phyloP scores from a whole-genome alignment of 176 grass and related monocot species.

The Musa beccarii region DNA sequence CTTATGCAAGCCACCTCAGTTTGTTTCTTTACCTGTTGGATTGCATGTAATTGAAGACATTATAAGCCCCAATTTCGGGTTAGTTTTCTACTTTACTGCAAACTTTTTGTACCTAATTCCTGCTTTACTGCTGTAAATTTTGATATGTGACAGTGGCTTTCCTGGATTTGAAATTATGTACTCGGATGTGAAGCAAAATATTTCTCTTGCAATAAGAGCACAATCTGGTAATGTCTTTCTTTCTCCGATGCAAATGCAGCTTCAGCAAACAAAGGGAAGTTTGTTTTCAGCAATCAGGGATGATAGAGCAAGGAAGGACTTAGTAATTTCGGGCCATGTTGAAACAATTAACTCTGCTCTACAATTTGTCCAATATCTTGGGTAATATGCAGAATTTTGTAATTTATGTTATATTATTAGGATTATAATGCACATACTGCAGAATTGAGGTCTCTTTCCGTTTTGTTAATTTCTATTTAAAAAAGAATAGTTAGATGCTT shows the following conservation, averaged over 20 bases:
- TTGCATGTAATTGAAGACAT: slow-evolving; percentile 70
- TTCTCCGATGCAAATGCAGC: slow-evolving; percentile 53
- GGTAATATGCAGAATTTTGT: slow-evolving; percentile 30
- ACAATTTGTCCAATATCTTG: slow-evolving; percentile 52
- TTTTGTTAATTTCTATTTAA: not conserved
- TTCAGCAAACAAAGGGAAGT: slow-evolving; percentile 30
- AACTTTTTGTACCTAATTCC: not conserved
- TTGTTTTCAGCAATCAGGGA: slow-evolving; percentile 34
- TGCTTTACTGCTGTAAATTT: not conserved
- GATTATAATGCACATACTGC: not conserved
- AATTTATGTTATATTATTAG: not conserved
- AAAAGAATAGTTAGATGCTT: not conserved
- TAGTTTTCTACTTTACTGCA: slow-evolving; percentile 1
- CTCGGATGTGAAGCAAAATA: slow-evolving; percentile 53
- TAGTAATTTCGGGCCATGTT: slow-evolving; percentile 43
- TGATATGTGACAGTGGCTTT: slow-evolving; percentile 43
- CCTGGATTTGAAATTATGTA: slow-evolving; percentile 48
- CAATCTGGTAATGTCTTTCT: slow-evolving; percentile 49
- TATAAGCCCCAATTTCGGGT: slow-evolving; percentile 61
- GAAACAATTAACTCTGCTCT: slow-evolving; percentile 50
- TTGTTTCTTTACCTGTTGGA: slow-evolving; percentile 53
- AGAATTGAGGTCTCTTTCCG: too few species aligned
- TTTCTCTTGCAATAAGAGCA: slow-evolving; percentile 63
- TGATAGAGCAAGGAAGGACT: slow-evolving; percentile 30
- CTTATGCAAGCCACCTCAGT: slow-evolving; percentile 72